These are phyloP conservation scores for Colletotrichum simmondsii DNA, from an alignment of 2,329 filamentous ascomycete genomes.

Conservation along the genomic window DNA sequence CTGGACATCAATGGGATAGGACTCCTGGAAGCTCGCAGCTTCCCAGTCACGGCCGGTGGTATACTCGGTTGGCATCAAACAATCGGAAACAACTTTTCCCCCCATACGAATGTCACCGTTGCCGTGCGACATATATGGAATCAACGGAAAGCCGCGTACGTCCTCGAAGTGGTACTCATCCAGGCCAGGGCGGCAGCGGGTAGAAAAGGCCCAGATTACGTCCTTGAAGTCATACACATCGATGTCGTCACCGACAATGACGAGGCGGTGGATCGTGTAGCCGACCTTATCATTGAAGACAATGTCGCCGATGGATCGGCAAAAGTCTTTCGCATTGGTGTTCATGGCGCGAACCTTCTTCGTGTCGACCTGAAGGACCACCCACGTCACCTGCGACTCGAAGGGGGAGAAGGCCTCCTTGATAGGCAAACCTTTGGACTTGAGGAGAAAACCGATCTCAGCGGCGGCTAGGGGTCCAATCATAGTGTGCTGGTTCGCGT, in stretches of 20 bases:
- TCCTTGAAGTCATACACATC: slow-evolving; percentile 57
- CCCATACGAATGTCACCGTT: slow-evolving; percentile 38
- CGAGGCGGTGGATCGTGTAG: slow-evolving; percentile 53
- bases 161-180: slow-evolving; percentile 60
- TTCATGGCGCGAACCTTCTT: slow-evolving; percentile 66
- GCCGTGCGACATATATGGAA: slow-evolving; percentile 58
- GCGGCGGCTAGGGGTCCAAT: slow-evolving; percentile 55
- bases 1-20: slow-evolving; percentile 49
- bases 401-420: slow-evolving; percentile 55
- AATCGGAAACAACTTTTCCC: slow-evolving; percentile 59
- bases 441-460: slow-evolving; percentile 50
- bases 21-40: slow-evolving; percentile 44
- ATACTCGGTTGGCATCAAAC: slow-evolving; percentile 55
- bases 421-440: slow-evolving; percentile 52
- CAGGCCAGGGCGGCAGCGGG: slow-evolving; percentile 54
- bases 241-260: slow-evolving; percentile 61
- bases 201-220: slow-evolving; percentile 60
- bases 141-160: slow-evolving; percentile 53
- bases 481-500: slow-evolving; percentile 39
- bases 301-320: slow-evolving; percentile 52
- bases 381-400: slow-evolving; percentile 60
- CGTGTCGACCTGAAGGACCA: slow-evolving; percentile 66
- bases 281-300: slow-evolving; percentile 55
- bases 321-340: slow-evolving; percentile 53
- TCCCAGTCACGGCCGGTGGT: slow-evolving; percentile 46